Evolutionary conservation across 345 rosid species (phyloP).

Genomic region (Melaleuca quinquenervia): DNA sequence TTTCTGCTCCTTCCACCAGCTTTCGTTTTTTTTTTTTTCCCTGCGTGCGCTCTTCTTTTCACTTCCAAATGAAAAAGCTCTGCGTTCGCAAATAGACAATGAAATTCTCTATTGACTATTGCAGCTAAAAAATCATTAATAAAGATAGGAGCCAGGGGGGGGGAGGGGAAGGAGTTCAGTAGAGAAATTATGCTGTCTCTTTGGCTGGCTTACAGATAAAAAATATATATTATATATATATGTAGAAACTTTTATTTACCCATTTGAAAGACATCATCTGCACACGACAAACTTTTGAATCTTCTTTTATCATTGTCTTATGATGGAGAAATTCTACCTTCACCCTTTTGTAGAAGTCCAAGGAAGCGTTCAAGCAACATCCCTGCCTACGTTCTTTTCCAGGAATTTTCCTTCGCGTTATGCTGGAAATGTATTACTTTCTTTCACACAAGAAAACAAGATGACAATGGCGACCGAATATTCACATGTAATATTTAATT

Average conservation of each 20-base stretch:
- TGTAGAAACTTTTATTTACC: background rate
- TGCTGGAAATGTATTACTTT: background rate
- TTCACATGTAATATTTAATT: background rate
- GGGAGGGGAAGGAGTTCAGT: background rate
- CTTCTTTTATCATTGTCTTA: background rate
- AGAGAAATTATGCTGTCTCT: background rate
- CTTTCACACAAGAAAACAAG: background rate
- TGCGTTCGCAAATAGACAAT: background rate
- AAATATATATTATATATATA: background rate
- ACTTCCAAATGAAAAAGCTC: background rate
- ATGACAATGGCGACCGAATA: background rate
- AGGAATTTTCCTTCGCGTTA: background rate
- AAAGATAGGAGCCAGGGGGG: no score
- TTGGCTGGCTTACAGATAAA: background rate
- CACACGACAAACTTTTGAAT: background rate
- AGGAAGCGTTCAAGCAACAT: background rate
- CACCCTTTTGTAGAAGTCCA: background rate
- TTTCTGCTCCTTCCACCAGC: background rate
- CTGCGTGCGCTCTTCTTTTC: background rate
- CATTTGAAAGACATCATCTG: background rate
- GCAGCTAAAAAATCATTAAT: background rate
- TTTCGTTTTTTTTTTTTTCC: background rate
- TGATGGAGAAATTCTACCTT: background rate
- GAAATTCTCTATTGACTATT: background rate
- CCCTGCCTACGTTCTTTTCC: background rate